phyloP scores from a whole-genome alignment of 345 rosid species.

The Streptanthus diversifolius region DNA sequence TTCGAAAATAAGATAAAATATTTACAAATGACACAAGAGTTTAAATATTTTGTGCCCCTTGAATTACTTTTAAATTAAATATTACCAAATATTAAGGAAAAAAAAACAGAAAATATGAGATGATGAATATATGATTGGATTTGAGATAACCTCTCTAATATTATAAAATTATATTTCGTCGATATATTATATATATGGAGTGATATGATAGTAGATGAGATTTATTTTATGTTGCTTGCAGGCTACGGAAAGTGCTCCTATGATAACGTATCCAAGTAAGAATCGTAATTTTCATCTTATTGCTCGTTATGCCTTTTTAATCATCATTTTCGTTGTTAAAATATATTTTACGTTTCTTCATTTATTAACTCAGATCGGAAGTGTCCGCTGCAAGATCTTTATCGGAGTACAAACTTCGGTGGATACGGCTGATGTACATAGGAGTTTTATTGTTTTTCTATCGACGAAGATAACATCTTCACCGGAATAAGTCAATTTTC shows the following conservation, averaged over 20 bases:
- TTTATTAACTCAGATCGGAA: constrained; percentile 37
- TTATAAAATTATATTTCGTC: neutral
- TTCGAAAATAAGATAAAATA: neutral
- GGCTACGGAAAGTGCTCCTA: constrained; percentile 54
- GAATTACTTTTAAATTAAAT: neutral
- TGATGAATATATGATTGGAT: neutral
- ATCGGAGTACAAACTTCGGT: constrained; percentile 21
- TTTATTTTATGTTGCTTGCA: constrained; percentile 25
- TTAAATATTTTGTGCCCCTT: too few relatives aligned
- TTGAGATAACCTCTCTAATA: neutral
- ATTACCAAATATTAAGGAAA: neutral
- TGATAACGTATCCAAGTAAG: constrained; percentile 48
- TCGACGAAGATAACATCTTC: constrained; percentile 39
- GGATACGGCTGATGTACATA: constrained; percentile 35
- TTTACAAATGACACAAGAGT: neutral
- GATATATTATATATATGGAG: neutral
- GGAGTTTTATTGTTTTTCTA: constrained; percentile 47
- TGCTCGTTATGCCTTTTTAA: neutral
- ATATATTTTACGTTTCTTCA: neutral
- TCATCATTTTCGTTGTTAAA: neutral
- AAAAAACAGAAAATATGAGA: neutral
- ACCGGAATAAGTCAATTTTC: neutral
- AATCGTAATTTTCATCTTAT: neutral
- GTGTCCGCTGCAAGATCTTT: constrained; percentile 41
- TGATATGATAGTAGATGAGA: neutral